These are phyloP conservation scores for Phytophthora quininea DNA, from an alignment of 352 stramenopile genomes.

Conservation along the genomic window DNA sequence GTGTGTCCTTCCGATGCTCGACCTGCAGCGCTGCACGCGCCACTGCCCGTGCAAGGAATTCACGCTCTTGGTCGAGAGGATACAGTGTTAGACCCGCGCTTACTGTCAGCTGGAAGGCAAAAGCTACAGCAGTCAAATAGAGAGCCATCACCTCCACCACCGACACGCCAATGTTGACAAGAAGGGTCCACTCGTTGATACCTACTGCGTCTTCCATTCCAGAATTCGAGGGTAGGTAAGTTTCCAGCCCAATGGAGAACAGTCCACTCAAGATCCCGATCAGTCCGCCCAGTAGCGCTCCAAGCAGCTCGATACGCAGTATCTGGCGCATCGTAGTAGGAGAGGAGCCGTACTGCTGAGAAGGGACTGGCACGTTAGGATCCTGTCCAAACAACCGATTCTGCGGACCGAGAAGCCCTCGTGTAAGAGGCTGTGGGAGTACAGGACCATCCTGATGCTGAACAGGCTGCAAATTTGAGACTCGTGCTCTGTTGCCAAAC, in stretches of 20 bases:
- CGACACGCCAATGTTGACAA: constrained; percentile 58
- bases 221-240: constrained; percentile 14
- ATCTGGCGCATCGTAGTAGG: constrained; percentile 31
- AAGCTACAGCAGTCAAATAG: constrained; percentile 46
- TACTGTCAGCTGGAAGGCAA: constrained; percentile 54
- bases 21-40: constrained; percentile 54
- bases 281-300: constrained; percentile 30
- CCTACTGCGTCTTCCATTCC: constrained; percentile 14
- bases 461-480: constrained; percentile 12
- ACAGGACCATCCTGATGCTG: background rate
- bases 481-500: constrained; percentile 4
- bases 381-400: background rate
- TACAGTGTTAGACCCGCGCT: constrained; percentile 49
- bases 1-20: constrained; percentile 42
- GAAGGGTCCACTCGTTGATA: constrained; percentile 39
- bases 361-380: background rate
- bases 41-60: constrained; percentile 55
- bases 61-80: constrained; percentile 52
- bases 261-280: constrained; percentile 42
- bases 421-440: background rate
- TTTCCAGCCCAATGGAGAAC: constrained; percentile 46
- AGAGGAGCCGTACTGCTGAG: constrained; percentile 34
- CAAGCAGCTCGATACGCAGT: constrained; percentile 35
- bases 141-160: constrained; percentile 51
- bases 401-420: background rate